Conservation (phyloP, 1,284 basidiomycete genomes). For the Austroboletus niveus region DNA sequence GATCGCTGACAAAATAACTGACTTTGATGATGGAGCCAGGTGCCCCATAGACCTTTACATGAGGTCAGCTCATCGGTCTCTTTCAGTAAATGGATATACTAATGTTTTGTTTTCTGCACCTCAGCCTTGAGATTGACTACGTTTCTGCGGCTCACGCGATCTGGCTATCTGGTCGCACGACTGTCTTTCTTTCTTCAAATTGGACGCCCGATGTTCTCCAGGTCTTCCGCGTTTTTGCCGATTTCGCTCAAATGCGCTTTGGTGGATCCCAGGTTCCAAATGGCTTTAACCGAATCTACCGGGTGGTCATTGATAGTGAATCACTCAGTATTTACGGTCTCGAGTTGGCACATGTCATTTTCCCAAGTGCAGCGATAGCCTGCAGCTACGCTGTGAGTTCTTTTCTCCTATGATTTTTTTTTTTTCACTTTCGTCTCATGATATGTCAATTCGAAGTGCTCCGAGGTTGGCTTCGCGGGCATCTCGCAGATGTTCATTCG, state of each 20-base stretch:
- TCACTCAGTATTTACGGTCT: conserved; percentile 22
- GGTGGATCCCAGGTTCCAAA: conserved; percentile 18
- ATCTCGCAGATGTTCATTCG: conserved; percentile 29
- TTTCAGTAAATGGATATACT: background rate
- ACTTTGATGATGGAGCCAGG: conserved; percentile 11
- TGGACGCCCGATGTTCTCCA: conserved; percentile 25
- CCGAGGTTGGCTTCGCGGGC: conserved; percentile 32
- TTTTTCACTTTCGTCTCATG: conserved; percentile 1
- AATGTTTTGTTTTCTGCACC: background rate
- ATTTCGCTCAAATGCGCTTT: conserved; percentile 21
- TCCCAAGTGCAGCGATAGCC: conserved; percentile 28
- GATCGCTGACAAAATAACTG: conserved; percentile 19
- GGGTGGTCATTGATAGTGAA: conserved; percentile 32
- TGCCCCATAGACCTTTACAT: conserved; percentile 25
- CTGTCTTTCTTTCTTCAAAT: conserved; percentile 27
- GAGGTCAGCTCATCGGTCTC: conserved; percentile 13
- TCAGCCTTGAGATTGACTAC: conserved; percentile 27
- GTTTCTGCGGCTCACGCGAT: conserved; percentile 28
- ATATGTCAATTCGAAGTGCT: conserved; percentile 15
- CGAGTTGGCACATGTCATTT: conserved; percentile 21
- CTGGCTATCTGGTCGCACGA: conserved; percentile 23
- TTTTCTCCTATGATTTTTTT: background rate
- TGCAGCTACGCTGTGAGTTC: conserved; percentile 31
- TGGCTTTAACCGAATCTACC: conserved; percentile 30
- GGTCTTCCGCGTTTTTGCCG: conserved; percentile 29